Evolutionary conservation across 78 protist genomes (phyloP), one percentile per base, ranked within the genome.

Genomic region (Trichosphaerium sp.): DNA sequence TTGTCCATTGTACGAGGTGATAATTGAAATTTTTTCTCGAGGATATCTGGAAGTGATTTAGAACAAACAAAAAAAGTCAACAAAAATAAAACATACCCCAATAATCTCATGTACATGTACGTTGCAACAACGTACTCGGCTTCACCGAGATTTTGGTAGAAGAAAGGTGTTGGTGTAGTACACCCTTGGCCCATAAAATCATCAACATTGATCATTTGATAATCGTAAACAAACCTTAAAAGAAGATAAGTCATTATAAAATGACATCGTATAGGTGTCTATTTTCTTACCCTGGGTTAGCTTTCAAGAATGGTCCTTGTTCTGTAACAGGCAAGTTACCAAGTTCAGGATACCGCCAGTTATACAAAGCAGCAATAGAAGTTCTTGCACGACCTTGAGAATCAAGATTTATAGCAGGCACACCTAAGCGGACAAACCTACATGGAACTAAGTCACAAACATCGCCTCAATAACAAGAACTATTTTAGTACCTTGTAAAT

Each of bases 1-100:
- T 41, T 94, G 98, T 29, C 97, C 97, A 56, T 92, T 90, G 68
- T 94, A 93, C n/a, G 98, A 86, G 2, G 98, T 89, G 44, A 94
- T 35, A 21, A 94, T 74, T 14, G 94, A 43, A 32, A 93, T 93
- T 7, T 60, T 32, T 14, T 69, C 56, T 21, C 80, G 70, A 3
- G 92, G 86, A 65, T 89, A 89, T 48, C 73, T 56, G 26, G 55
- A 23, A 12, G 21, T 64, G 70, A 4, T 25, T n/a, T 40, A 21
- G 40, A 60, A 12, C 31, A 8, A 11, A 4, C 5, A 69, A 5
- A 69, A 57, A 10, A 6, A 25, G 4, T 15, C 75, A 67, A 54
- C 75, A 59, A 26, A 69, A 23, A 34, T 6, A 65, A 68, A 41
- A 49, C 69, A 64, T 8, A 63, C 1, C 96, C 97, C 29, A 80